Base-by-base conservation (phyloP, 495 filamentous ascomycete species). In the Daldinia childiae region DNA sequence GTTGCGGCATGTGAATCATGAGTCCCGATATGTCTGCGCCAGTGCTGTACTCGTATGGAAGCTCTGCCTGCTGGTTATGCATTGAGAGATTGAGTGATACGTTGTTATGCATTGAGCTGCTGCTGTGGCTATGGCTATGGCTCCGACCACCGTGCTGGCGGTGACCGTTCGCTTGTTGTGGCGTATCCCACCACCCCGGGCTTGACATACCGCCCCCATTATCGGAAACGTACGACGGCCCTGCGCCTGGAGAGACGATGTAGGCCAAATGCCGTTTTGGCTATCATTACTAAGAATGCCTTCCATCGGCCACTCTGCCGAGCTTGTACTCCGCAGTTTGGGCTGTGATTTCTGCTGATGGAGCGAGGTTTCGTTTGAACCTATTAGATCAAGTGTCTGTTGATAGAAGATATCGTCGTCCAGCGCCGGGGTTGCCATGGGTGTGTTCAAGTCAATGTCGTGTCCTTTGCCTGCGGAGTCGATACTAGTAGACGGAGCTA, bases 1-100 rank as follows among this genome's bases (percentile, higher is more conserved):
- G 73, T 26, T 76, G 78, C 24, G 78, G 78, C 77, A 79, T 79
- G 64, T 84, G 81, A 62, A 84, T 79, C 73, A 81, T 79, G 48
- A 82, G 78, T 6, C 79, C 78, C 24, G 74, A 62, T 69, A 80
- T 55, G n/a, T 73, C 67, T 24, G 58, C 45, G 68, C 64, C 43
- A 51, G 57, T 21, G 67, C 41, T 34, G 58, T 80, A 80, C 5
- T 81, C 76, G 43, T 78, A 79, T 1, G 68, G 38, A 1, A 76
- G 54, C 0, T 76, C 74, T 3, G 55, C 50, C 19, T 68, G 76
- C 0, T 74, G 69, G 60, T 34, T 63, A 71, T 76, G 73, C 65
- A 76, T 67, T 19, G 65, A 30, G 0, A 77, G 43, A 36, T 74
- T 67, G 3, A 73, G 64, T 0, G 64, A n/a, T 27, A 58, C 45